phyloP scores from a whole-genome alignment of 495 filamentous ascomycete species.

The Aspergillus kassunensis region DNA sequence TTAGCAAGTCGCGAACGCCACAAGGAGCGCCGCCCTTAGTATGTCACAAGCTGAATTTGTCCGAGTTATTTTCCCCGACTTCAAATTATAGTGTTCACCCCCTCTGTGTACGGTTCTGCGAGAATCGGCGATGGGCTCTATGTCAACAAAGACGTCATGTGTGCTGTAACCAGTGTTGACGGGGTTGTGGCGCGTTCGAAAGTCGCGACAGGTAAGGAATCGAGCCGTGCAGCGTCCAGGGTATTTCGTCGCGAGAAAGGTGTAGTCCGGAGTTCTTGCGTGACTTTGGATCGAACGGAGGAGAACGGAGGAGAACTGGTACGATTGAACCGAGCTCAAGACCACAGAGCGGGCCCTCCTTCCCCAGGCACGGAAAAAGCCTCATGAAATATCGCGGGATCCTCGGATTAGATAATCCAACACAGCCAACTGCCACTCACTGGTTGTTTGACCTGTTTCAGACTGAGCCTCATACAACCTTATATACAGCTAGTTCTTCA shows the following conservation, averaged over 20 bases:
- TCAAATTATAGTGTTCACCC: not conserved
- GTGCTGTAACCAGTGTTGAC: constrained; percentile 22
- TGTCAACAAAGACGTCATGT: constrained; percentile 49
- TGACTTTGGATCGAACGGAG: constrained; percentile 10
- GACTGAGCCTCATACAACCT: not conserved
- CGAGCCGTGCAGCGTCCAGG: not conserved
- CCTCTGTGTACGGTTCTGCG: constrained; percentile 7
- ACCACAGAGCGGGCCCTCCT: constrained; percentile 12
- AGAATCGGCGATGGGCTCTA: constrained; percentile 17
- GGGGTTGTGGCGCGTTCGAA: constrained; percentile 23
- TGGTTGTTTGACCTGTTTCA: not conserved
- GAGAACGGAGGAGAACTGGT: not conserved
- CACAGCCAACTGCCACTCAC: not conserved
- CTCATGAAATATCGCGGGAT: constrained; percentile 28
- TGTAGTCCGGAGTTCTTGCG: not conserved
- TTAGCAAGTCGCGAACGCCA: constrained; percentile 39
- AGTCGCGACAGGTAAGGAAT: constrained; percentile 10
- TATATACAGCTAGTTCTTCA: no score
- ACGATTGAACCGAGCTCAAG: constrained; percentile 1
- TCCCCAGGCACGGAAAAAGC: constrained; percentile 35
- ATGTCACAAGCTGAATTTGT: constrained; percentile 14
- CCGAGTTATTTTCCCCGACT: not conserved
- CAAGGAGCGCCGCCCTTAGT: constrained; percentile 34
- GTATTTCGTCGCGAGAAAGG: not conserved
- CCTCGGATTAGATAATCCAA: constrained; percentile 34